These are phyloP conservation scores for Guadua angustifolia DNA, from an alignment of 176 grass and related monocot genomes.

Conservation along the genomic window DNA sequence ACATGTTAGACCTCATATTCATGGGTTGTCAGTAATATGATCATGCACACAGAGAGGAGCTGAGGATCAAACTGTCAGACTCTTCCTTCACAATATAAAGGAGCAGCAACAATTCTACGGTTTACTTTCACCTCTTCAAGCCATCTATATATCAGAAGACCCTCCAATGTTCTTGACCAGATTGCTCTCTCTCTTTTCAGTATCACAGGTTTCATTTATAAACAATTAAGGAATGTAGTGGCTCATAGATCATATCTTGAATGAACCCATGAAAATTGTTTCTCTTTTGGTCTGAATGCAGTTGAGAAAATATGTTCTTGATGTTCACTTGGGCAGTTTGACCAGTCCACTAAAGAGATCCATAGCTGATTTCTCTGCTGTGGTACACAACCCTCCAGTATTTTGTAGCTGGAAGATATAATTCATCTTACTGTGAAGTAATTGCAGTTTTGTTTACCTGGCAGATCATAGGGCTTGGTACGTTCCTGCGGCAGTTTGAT, in stretches of 20 bases:
- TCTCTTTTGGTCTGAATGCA: slow-evolving; percentile 45
- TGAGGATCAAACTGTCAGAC: slow-evolving; percentile 35
- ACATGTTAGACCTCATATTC: neutral
- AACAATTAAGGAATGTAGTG: slow-evolving; percentile 10
- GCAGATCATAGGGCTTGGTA: slow-evolving; percentile 74
- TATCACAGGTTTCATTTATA: slow-evolving; percentile 70
- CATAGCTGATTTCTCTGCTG: slow-evolving; percentile 62
- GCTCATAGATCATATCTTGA: slow-evolving; percentile 20
- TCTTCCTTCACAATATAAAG: slow-evolving; percentile 50
- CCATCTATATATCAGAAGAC: slow-evolving; percentile 58
- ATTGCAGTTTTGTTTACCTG: slow-evolving; percentile 34
- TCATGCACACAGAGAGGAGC: slow-evolving; percentile 42
- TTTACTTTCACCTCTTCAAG: slow-evolving; percentile 64
- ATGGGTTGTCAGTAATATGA: slow-evolving; percentile 4
- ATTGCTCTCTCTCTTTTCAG: slow-evolving; percentile 61
- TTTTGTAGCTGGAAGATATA: slow-evolving; percentile 19
- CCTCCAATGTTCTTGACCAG: slow-evolving; percentile 64
- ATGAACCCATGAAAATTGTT: slow-evolving; percentile 15
- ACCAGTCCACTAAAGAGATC: slow-evolving; percentile 66
- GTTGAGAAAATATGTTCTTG: slow-evolving; percentile 70
- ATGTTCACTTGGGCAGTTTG: slow-evolving; percentile 81
- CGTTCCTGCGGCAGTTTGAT: slow-evolving; percentile 70
- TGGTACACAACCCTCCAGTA: slow-evolving; percentile 49
- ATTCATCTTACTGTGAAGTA: neutral
- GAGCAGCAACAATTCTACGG: slow-evolving; percentile 59